phyloP scores from a whole-genome alignment of 768 basidiomycete species.

The Pleurotus sapidus region DNA sequence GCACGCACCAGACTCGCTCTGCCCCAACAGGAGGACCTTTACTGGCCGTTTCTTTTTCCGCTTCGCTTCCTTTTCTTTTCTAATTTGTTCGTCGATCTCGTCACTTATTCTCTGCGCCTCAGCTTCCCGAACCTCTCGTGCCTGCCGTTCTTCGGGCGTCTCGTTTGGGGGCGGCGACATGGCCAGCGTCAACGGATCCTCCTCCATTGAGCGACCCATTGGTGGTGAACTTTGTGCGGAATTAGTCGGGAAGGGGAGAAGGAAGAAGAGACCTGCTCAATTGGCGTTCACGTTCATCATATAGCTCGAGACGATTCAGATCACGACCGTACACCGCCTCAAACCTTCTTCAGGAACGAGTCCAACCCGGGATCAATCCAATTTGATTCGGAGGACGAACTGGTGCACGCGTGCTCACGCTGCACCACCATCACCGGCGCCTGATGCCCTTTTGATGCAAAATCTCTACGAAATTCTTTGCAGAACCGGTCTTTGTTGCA shows the following conservation, averaged over 20 bases:
- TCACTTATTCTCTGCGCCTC: slow-evolving; percentile 66
- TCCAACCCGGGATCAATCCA: slow-evolving; percentile 1
- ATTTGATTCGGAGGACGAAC: slow-evolving; percentile 3
- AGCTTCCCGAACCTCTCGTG: slow-evolving; percentile 57
- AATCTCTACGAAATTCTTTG: background rate
- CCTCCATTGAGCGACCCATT: slow-evolving; percentile 34
- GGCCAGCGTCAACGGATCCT: slow-evolving; percentile 61
- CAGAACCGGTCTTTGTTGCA: background rate
- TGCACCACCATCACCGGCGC: background rate
- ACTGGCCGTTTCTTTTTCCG: slow-evolving; percentile 67
- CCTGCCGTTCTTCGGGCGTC: slow-evolving; percentile 49
- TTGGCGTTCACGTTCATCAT: slow-evolving; percentile 5
- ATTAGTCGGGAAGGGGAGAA: background rate
- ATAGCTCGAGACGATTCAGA: background rate
- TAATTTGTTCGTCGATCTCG: slow-evolving; percentile 73
- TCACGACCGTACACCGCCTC: slow-evolving; percentile 7
- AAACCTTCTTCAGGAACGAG: slow-evolving; percentile 7
- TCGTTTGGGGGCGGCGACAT: slow-evolving; percentile 67
- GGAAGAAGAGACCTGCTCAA: slow-evolving; percentile 7
- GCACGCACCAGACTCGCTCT: slow-evolving; percentile 14
- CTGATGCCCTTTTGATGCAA: background rate
- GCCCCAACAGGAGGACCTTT: slow-evolving; percentile 70
- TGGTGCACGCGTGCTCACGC: background rate
- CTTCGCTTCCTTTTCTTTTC: slow-evolving; percentile 52
- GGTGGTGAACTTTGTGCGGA: background rate